Base-by-base conservation (phyloP, 805 yeast species). In the Lipomyces anomalus region DNA sequence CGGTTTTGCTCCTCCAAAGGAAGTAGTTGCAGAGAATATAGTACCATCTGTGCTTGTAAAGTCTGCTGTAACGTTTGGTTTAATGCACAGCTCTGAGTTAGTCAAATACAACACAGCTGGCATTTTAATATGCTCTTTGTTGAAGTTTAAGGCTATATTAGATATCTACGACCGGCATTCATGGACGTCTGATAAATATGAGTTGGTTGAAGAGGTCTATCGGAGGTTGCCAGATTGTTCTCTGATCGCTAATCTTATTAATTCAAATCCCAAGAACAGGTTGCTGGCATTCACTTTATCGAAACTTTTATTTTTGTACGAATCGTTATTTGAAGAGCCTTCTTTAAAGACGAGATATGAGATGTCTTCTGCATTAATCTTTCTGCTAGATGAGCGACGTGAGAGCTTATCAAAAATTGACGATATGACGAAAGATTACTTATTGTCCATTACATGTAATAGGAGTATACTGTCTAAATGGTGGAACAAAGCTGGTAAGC, bases 401-500 rank as follows among this genome's bases (percentile, higher is more conserved):
- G n/a, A n/a, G n/a, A n/a, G n/a, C n/a, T n/a, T n/a, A n/a, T n/a
- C n/a, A n/a, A n/a, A n/a, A n/a, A n/a, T n/a, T n/a, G n/a, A n/a
- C n/a, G n/a, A n/a, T n/a, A n/a, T n/a, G n/a, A n/a, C n/a, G n/a
- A n/a, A n/a, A n/a, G n/a, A n/a, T n/a, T n/a, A n/a, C n/a, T 13
- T 26, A 26, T 26, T 13, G 30, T 9, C 30, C 30, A 13, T 26
- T 9, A 26, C 11, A 13, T 26, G 30, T 26, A n/a, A n/a, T n/a
- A n/a, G n/a, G n/a, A n/a, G n/a, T n/a, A n/a, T n/a, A n/a, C n/a
- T 26, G 41, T 71, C 79, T 26, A 84, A 80, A 63, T 89, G 95
- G 95, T 88, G 92, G 88, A 82, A 76, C 59, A 67, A 74, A 22
- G 48, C 71, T 2, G 53, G 59, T 24, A 69, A 67, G 4, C n/a